Base-by-base conservation (phyloP, 164 flowering plant species). In the Stephania japonica region DNA sequence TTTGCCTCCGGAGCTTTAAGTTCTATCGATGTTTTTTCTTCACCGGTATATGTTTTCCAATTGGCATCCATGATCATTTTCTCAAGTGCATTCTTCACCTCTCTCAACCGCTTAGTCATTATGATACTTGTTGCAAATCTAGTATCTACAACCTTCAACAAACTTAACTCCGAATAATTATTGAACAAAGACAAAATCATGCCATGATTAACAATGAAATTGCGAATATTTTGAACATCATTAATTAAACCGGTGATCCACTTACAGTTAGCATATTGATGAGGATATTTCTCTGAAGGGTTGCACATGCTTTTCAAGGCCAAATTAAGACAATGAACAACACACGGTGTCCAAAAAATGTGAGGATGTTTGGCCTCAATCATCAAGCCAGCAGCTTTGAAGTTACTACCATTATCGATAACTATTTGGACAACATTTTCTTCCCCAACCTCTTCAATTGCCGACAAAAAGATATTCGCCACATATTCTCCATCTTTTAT, bases 281-380 rank as follows among this genome's bases (percentile, higher is more conserved):
- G 26, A 13, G 42, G 41, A 19, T 71, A 8, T 71, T 32, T 38
- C 43, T 7, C n/a, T n/a, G n/a, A n/a, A n/a, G n/a, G n/a, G n/a
- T n/a, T n/a, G n/a, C 73, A 71, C 14, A 71, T 38, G 26, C n/a
- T 71, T 26, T 25, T 71, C 23, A 71, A 41, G 38, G 63, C 66
- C 59, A 71, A 43, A 59, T 71, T 50, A 7, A 71, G 13, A 11
- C 65, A 19, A 50, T 53, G 73, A 16, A 70, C 49, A n/a, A n/a
- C 26, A 59, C 73, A 32, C 65, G 41, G 12, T 10, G 73, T 71
- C 73, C 50, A 71, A 59, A 71, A 71, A 16, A 71, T 71, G 41
- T n/a, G 66, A 1, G 73, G 73, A 59, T 53, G 59, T 8, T 71
- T 9, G 21, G 42, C 26, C 42, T 70, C 65, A 18, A 70, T 59